Evolutionary conservation across 768 basidiomycete genomes (phyloP).

Genomic region (Mycena leptocephala): DNA sequence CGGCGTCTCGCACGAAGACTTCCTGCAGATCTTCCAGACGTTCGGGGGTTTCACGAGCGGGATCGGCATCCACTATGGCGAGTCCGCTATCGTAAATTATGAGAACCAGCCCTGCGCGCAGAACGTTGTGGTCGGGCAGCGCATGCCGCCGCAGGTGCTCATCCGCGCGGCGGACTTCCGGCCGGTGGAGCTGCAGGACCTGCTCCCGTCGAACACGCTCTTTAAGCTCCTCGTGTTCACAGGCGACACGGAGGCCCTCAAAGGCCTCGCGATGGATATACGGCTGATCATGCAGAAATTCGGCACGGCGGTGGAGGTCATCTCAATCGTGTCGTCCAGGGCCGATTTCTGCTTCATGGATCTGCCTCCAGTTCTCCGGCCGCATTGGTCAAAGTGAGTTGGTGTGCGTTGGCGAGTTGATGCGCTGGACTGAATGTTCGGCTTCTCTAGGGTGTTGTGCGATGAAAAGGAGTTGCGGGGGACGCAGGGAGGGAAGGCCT

Average conservation of each 20-base stretch:
- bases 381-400: conserved; percentile 76
- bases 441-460: conserved; percentile 65
- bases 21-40: conserved; percentile 67
- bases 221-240: conserved; percentile 73
- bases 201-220: conserved; percentile 65
- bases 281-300: conserved; percentile 48
- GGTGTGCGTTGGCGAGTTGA: not conserved
- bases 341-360: conserved; percentile 60
- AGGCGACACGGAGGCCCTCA: conserved; percentile 57
- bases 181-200: conserved; percentile 69
- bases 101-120: conserved; percentile 55
- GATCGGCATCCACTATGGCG: conserved; percentile 67
- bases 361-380: conserved; percentile 62
- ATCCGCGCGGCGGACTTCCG: conserved; percentile 67
- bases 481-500: conserved; percentile 67
- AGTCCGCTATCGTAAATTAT: conserved; percentile 61
- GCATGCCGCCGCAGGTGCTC: conserved; percentile 66
- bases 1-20: conserved; percentile 70
- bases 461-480: conserved; percentile 69
- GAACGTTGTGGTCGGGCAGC: conserved; percentile 66
- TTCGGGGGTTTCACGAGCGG: conserved; percentile 72
- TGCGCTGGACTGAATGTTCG: not conserved
- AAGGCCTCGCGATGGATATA: conserved; percentile 52
- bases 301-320: conserved; percentile 60
- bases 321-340: conserved; percentile 55